A percentile compares a stretch with the other conserved stretches of the same genome.
phyloP scores from a whole-genome alignment of 1,139 yeast species.

The Magnusiomyces fungicola region DNA sequence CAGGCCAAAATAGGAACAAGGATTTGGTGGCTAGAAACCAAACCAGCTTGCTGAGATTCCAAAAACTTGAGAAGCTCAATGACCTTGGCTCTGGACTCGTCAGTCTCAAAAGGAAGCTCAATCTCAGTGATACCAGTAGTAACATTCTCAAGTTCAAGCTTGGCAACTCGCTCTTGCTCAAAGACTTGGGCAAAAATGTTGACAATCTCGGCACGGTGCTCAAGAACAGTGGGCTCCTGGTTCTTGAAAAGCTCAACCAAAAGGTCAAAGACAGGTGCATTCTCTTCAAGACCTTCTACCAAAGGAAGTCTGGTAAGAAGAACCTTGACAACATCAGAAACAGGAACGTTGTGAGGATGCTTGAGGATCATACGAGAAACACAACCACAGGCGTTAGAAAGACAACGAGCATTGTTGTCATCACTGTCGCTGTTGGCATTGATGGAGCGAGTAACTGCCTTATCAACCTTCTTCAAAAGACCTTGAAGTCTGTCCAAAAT shows the following conservation, averaged over 20 bases:
- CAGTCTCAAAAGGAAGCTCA: conserved; percentile 67
- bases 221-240: conserved; percentile 49
- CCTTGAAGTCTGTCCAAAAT: conserved; percentile 73
- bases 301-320: conserved; percentile 77
- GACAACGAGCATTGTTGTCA: conserved; percentile 75
- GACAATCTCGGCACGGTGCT: conserved; percentile 56
- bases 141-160: conserved; percentile 48
- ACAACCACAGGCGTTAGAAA: conserved; percentile 96
- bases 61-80: conserved; percentile 66
- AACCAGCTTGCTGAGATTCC: conserved; percentile 55
- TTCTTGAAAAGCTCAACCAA: conserved; percentile 63
- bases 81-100: conserved; percentile 56
- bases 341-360: conserved; percentile 66
- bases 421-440: conserved; percentile 63
- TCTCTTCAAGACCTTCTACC: conserved; percentile 85
- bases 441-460: conserved; percentile 35
- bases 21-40: conserved; percentile 21
- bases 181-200: conserved; percentile 66
- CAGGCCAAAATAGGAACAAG: conserved; percentile 17
- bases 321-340: conserved; percentile 71
- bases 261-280: conserved; percentile 79
- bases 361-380: conserved; percentile 84
- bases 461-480: conserved; percentile 70
- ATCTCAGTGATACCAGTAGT: conserved; percentile 49
- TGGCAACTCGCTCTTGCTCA: conserved; percentile 58